Conservation (phyloP, 495 filamentous ascomycete species). For the Penicillium steckii region DNA sequence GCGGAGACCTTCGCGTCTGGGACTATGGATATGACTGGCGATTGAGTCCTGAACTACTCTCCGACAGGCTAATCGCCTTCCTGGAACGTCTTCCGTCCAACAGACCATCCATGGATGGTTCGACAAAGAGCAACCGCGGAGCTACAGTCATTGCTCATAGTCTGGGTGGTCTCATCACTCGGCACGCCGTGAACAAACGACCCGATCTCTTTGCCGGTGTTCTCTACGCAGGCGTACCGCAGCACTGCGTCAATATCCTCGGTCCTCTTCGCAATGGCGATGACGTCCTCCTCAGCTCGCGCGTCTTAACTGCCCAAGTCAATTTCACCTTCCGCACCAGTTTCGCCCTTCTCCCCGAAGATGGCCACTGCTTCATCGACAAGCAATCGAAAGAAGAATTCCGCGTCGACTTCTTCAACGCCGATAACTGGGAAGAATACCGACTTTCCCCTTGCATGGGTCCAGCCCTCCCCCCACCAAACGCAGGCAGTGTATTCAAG, state of each 20-base stretch:
- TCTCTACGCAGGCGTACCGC: slow-evolving; percentile 80
- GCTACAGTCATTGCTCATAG: slow-evolving; percentile 86
- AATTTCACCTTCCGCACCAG: slow-evolving; percentile 90
- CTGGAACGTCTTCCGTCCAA: slow-evolving; percentile 77
- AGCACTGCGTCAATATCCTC: slow-evolving; percentile 86
- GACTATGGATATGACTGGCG: slow-evolving; percentile 98
- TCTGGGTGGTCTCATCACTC: slow-evolving; percentile 83
- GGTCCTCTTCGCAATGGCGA: slow-evolving; percentile 90
- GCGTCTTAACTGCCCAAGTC: slow-evolving; percentile 89
- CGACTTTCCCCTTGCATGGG: slow-evolving; percentile 75
- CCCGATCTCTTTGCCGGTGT: slow-evolving; percentile 88
- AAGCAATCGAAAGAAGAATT: slow-evolving; percentile 75
- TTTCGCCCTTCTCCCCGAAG: slow-evolving; percentile 82
- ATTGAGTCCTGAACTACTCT: slow-evolving; percentile 77
- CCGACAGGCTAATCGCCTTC: slow-evolving; percentile 64
- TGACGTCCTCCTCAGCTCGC: slow-evolving; percentile 83
- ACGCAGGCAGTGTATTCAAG: slow-evolving; percentile 35
- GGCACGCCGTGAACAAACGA: slow-evolving; percentile 84
- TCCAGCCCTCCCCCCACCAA: slow-evolving; percentile 50
- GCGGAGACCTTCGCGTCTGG: slow-evolving; percentile 72
- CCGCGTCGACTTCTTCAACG: slow-evolving; percentile 80
- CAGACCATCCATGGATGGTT: slow-evolving; percentile 8
- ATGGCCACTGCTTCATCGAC: slow-evolving; percentile 87
- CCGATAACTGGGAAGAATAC: slow-evolving; percentile 76
- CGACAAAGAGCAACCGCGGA: slow-evolving; percentile 44